These are phyloP conservation scores for Phytophthora kernoviae DNA, from an alignment of 352 stramenopile species.

Conservation along the genomic window DNA sequence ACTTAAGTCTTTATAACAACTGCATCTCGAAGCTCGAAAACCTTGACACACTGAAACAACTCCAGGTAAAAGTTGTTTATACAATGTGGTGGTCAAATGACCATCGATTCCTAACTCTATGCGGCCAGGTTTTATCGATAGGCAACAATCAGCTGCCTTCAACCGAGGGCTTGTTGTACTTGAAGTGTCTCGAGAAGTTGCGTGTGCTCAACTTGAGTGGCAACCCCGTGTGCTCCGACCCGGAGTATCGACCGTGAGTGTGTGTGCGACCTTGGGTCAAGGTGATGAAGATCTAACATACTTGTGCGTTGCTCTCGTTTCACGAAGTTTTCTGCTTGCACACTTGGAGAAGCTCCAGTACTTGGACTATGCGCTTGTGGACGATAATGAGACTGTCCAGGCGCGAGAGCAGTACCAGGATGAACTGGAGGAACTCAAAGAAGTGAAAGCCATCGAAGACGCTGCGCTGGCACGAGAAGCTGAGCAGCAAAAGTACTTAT, in stretches of 20 bases:
- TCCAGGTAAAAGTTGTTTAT: constrained; percentile 60
- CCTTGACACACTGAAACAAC: constrained; percentile 85
- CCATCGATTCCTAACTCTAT: background rate
- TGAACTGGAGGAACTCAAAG: constrained; percentile 81
- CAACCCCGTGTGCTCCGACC: constrained; percentile 92
- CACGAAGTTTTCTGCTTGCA: constrained; percentile 81
- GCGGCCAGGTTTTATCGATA: constrained; percentile 84
- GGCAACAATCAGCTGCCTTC: constrained; percentile 91
- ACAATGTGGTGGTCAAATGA: background rate
- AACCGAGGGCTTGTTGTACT: constrained; percentile 74
- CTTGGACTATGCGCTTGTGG: constrained; percentile 92
- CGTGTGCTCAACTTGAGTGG: constrained; percentile 92
- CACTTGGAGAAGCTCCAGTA: constrained; percentile 94
- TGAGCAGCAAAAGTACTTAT: constrained; percentile 80
- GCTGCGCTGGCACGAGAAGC: constrained; percentile 73
- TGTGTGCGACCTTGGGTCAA: background rate
- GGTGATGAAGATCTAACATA: background rate
- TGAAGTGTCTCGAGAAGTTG: constrained; percentile 88
- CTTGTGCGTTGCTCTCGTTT: background rate
- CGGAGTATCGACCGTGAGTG: constrained; percentile 88
- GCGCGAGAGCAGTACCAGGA: constrained; percentile 92
- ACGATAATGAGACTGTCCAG: constrained; percentile 74
- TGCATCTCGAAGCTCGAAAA: constrained; percentile 92
- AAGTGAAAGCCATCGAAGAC: constrained; percentile 88
- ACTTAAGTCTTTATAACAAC: constrained; percentile 95